Percentiles rank a stretch among this genome's conserved stretches.
Conservation (phyloP, 169 alveolate genomes). For the Plasmodium blacklocki region DNA sequence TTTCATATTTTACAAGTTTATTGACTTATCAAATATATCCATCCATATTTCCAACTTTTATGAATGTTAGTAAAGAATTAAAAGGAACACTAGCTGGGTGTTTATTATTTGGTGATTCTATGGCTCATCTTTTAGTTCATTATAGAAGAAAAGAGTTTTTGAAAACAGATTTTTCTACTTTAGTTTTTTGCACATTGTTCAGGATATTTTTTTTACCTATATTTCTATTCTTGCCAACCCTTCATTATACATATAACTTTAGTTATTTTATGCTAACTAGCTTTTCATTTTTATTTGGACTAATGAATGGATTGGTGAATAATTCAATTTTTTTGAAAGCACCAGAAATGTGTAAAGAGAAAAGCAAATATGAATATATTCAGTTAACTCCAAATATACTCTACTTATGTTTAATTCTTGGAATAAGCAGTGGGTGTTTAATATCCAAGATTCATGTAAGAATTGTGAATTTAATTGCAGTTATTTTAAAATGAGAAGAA, state of each 20-base stretch:
- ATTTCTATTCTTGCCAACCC: background rate
- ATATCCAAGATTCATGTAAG: constrained; percentile 14
- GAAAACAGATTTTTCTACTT: constrained; percentile 1
- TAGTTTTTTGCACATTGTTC: background rate
- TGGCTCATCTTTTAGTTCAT: constrained; percentile 38
- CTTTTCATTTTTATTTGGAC: constrained; percentile 17
- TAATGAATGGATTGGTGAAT: constrained; percentile 11
- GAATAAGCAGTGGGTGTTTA: constrained; percentile 13
- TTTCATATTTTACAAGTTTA: constrained; percentile 17
- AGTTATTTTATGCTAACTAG: background rate
- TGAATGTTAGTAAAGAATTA: constrained; percentile 17
- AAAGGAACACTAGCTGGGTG: constrained; percentile 30
- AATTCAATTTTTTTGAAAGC: constrained; percentile 26
- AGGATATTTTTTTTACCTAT: constrained; percentile 16
- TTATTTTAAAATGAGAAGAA: too few relatives aligned
- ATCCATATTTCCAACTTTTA: constrained; percentile 16
- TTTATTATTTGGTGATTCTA: constrained; percentile 30
- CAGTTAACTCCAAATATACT: constrained; percentile 37
- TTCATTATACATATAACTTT: background rate
- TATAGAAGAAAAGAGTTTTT: background rate
- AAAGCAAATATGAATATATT: constrained; percentile 16
- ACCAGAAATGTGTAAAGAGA: constrained; percentile 11
- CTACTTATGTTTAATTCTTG: constrained; percentile 24
- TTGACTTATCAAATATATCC: constrained; percentile 43
- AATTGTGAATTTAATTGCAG: background rate